Evolutionary conservation across 2,329 filamentous ascomycete species (phyloP).

Genomic region (Exophiala lecanii-corni): DNA sequence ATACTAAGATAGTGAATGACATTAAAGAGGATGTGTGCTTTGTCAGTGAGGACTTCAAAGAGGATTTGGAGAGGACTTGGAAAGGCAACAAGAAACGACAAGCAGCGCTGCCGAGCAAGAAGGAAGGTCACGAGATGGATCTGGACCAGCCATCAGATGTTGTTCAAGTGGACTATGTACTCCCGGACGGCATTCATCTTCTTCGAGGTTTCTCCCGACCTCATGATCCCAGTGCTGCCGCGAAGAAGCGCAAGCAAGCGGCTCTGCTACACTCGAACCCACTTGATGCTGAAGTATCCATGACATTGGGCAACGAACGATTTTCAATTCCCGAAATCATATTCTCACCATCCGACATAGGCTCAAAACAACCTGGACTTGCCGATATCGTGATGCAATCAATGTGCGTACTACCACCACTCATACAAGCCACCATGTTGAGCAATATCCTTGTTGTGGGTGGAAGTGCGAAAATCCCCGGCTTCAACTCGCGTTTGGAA

Average conservation of each 20-base stretch:
- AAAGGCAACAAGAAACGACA: conserved; percentile 59
- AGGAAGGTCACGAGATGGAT: conserved; percentile 45
- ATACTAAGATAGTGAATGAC: conserved; percentile 88
- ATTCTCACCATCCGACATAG: conserved; percentile 81
- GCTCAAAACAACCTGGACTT: conserved; percentile 76
- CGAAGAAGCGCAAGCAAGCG: conserved; percentile 44
- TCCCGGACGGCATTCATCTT: conserved; percentile 69
- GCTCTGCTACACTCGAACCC: conserved; percentile 44
- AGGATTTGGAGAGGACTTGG: conserved; percentile 78
- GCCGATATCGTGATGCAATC: conserved; percentile 78
- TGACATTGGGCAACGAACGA: conserved; percentile 86
- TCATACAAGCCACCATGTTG: conserved; percentile 75
- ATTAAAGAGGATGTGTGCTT: conserved; percentile 91
- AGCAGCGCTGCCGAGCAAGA: conserved; percentile 24
- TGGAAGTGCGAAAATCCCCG: conserved; percentile 73
- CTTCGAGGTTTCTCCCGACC: conserved; percentile 68
- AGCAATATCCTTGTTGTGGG: conserved; percentile 87
- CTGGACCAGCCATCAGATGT: conserved; percentile 22
- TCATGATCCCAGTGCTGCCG: conserved; percentile 65
- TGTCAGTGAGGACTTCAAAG: conserved; percentile 69
- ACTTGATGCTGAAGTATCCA: conserved; percentile 64
- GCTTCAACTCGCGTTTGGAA: conserved; percentile 73
- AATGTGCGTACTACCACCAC: conserved; percentile 68
- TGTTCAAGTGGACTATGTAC: conserved; percentile 83
- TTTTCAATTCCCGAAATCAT: conserved; percentile 86